Evolutionary conservation across 2,329 filamentous ascomycete species (phyloP), one percentile per base, ranked within the genome.

Genomic region (Botryotinia calthae): DNA sequence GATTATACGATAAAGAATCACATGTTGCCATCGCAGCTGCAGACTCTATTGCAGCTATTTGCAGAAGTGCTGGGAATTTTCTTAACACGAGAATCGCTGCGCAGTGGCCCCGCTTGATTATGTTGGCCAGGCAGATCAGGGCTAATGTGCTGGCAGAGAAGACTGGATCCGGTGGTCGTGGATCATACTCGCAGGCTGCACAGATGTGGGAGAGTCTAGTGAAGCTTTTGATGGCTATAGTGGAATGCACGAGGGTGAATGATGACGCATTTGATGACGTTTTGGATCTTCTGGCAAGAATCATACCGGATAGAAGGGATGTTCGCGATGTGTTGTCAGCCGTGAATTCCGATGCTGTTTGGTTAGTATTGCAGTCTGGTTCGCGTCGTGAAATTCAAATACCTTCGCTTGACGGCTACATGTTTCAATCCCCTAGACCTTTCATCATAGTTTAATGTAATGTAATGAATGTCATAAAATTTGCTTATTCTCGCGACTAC

Each of bases 11-110:
- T 75, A 76, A 83, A 6, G 90, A 94, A 80, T 84, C 88, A 0
- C 92, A 90, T 79, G 88, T 98, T 16, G 87, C 88, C 3, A 87
- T 91, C 14, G 88, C 90, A 25, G 90, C 94, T 9, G 90, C 93
- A 73, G 86, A 89, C 22, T 88, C 93, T 0, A 84, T 98, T 4
- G 84, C 84, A 2, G 84, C 87, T 18, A 86, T 98, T 72, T 97
- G 93, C 79, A 83, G 84, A 72, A 85, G 88, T 64, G 93, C 93
- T 0, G 93, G 94, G 0, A 90, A 94, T 74, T 99, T 99, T 79
- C 88, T 98, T 82, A 85, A 87, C 48, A 89, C 88, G 0, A 86
- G 96, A 10, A 88, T 98, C 74, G 89, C 92, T 80, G 88, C 88
- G 7, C 90, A 94, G 73, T 98, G 92, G 91, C 83, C 82, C 70